Percentiles rank a stretch among this genome's conserved stretches.
phyloP scores from a whole-genome alignment of 2,329 filamentous ascomycete genomes.

The Pyrenochaeta sp. region DNA sequence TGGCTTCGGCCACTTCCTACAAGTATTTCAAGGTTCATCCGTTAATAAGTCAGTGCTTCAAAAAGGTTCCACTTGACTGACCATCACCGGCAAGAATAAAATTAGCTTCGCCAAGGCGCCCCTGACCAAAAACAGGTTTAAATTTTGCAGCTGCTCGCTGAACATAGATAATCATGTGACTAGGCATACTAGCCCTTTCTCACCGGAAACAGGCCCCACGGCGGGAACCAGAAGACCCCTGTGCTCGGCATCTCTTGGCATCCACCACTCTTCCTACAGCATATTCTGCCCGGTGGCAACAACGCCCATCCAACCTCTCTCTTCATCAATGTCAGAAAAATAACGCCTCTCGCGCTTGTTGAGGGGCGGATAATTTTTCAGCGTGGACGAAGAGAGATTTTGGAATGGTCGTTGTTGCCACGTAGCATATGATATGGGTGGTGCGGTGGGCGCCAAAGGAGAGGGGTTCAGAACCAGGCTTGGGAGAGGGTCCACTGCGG shows the following conservation, averaged over 20 bases:
- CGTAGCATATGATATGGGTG: too few relatives aligned
- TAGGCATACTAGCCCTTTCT: not conserved
- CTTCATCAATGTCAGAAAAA: not conserved
- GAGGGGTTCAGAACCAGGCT: too few relatives aligned
- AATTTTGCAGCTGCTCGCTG: not conserved
- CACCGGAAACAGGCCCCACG: not conserved
- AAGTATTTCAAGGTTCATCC: slow-evolving; percentile 1
- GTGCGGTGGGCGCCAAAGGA: too few relatives aligned
- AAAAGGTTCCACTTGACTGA: not conserved
- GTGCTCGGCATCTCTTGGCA: slow-evolving; percentile 1
- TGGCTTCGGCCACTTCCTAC: not conserved
- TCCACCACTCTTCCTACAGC: not conserved
- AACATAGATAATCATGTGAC: not conserved
- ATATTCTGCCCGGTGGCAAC: not conserved
- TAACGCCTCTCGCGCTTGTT: too few relatives aligned
- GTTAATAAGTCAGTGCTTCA: not conserved
- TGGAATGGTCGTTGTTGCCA: too few relatives aligned
- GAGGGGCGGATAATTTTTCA: too few relatives aligned
- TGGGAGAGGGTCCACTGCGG: too few relatives aligned
- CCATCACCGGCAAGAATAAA: not conserved
- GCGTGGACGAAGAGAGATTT: too few relatives aligned
- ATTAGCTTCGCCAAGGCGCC: not conserved
- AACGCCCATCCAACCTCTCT: slow-evolving; percentile 1
- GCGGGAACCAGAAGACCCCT: not conserved
- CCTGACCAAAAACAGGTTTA: not conserved